Percentiles rank a stretch among this genome's conserved stretches.
Evolutionary conservation across 495 filamentous ascomycete species (phyloP).

Genomic region (Letharia lupina): DNA sequence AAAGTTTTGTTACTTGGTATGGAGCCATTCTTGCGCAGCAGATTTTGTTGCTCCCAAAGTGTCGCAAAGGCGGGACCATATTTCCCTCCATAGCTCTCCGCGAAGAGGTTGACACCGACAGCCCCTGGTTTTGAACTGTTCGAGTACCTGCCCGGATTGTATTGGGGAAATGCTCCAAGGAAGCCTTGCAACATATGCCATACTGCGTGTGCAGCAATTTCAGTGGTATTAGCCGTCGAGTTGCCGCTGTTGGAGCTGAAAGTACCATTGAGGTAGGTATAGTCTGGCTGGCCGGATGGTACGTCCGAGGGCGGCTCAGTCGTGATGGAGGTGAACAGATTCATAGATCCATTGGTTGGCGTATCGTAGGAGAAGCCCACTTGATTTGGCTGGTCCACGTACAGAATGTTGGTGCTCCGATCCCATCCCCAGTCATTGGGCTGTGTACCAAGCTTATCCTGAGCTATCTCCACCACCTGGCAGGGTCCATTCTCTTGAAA

Average conservation of each 20-base stretch:
- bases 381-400: constrained; percentile 52
- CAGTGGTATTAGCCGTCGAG: constrained; percentile 56
- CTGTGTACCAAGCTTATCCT: constrained; percentile 36
- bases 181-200: constrained; percentile 68
- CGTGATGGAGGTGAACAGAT: constrained; percentile 28
- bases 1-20: constrained; percentile 32
- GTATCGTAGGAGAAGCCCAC: constrained; percentile 51
- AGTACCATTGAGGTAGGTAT: constrained; percentile 53
- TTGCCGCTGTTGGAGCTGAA: constrained; percentile 47
- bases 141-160: constrained; percentile 43
- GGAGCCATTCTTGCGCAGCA: constrained; percentile 29
- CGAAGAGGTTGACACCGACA: constrained; percentile 37
- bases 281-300: constrained; percentile 30
- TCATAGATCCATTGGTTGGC: constrained; percentile 31
- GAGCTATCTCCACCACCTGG: constrained; percentile 51
- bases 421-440: constrained; percentile 26
- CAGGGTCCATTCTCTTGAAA: constrained; percentile 59
- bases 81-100: constrained; percentile 42
- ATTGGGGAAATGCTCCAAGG: constrained; percentile 56
- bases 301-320: constrained; percentile 20
- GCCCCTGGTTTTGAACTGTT: constrained; percentile 33
- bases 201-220: constrained; percentile 51
- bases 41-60: constrained; percentile 38
- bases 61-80: constrained; percentile 41
- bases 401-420: constrained; percentile 45